phyloP scores from a whole-genome alignment of 805 yeast genomes.

The Kuraishia ogatae region DNA sequence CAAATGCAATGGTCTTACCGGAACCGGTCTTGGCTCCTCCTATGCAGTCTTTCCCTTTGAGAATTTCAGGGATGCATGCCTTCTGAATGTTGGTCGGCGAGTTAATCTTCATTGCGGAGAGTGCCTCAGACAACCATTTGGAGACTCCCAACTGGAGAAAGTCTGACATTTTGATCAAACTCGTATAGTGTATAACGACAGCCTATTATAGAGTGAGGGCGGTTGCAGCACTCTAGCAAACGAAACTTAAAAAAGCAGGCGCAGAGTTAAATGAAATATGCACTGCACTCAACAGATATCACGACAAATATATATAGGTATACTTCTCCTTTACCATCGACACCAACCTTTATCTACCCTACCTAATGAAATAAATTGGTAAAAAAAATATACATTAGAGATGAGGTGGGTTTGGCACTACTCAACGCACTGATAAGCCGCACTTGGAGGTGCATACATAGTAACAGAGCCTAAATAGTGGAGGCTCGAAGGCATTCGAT shows the following conservation, averaged over 20 bases:
- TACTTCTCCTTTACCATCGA: neutral
- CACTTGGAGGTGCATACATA: neutral
- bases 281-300: too few species aligned
- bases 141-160: constrained; percentile 69
- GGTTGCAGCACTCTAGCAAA: too few species aligned
- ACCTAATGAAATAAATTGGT: neutral
- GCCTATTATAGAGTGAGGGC: too few species aligned
- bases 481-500: too few species aligned
- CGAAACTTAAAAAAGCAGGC: too few species aligned
- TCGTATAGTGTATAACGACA: too few species aligned
- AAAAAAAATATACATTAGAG: neutral
- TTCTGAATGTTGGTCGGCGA: constrained; percentile 82
- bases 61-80: constrained; percentile 81
- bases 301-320: neutral
- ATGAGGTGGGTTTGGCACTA: neutral
- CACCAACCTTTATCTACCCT: neutral
- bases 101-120: constrained; percentile 71
- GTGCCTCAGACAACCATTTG: constrained; percentile 78
- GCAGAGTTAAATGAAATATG: too few species aligned
- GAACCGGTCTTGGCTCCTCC: constrained; percentile 99
- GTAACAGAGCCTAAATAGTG: too few species aligned
- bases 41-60: constrained; percentile 82
- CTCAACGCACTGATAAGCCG: neutral
- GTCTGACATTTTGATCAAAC: constrained; percentile 10
- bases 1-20: constrained; percentile 96